phyloP scores from a whole-genome alignment of 2,329 filamentous ascomycete species.

The Exophiala calicioides region DNA sequence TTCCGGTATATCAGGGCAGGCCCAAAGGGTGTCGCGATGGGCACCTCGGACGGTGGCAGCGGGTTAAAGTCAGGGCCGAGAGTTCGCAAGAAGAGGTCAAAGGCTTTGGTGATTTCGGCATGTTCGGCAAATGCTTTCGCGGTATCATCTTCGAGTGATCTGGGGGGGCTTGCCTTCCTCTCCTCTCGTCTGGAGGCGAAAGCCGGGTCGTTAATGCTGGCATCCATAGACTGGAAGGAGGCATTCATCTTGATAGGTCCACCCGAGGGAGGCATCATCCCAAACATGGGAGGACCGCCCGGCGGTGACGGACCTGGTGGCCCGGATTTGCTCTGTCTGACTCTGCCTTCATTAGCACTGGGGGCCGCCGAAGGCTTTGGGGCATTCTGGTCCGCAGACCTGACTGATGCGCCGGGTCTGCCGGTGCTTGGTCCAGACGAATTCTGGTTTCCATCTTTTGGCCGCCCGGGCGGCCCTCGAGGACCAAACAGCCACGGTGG shows the following conservation, averaged over 20 bases:
- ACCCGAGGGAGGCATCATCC: conserved; percentile 47
- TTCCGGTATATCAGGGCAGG: conserved; percentile 78
- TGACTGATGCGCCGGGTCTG: conserved; percentile 19
- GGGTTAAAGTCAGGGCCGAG: conserved; percentile 77
- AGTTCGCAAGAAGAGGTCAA: conserved; percentile 52
- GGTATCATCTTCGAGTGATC: conserved; percentile 63
- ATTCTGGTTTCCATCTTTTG: not conserved
- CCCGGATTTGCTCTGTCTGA: conserved; percentile 22
- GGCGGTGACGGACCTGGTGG: conserved; percentile 14
- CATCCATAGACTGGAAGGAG: conserved; percentile 56
- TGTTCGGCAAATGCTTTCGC: conserved; percentile 76
- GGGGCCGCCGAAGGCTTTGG: conserved; percentile 21
- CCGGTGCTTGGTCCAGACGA: conserved; percentile 4
- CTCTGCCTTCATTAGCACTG: conserved; percentile 26
- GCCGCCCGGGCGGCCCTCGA: conserved; percentile 37
- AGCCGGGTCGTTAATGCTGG: conserved; percentile 41
- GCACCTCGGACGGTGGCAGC: conserved; percentile 65
- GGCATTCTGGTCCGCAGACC: conserved; percentile 22
- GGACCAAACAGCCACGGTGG: conserved; percentile 23
- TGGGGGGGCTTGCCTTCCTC: conserved; percentile 37
- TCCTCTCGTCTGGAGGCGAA: conserved; percentile 9
- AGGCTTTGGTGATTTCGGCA: conserved; percentile 53
- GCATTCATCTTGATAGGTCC: conserved; percentile 47
- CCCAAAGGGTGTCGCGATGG: conserved; percentile 74
- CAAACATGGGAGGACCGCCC: conserved; percentile 49